Base-by-base conservation (phyloP, 352 stramenopile genomes). In the Phytophthora sp. region DNA sequence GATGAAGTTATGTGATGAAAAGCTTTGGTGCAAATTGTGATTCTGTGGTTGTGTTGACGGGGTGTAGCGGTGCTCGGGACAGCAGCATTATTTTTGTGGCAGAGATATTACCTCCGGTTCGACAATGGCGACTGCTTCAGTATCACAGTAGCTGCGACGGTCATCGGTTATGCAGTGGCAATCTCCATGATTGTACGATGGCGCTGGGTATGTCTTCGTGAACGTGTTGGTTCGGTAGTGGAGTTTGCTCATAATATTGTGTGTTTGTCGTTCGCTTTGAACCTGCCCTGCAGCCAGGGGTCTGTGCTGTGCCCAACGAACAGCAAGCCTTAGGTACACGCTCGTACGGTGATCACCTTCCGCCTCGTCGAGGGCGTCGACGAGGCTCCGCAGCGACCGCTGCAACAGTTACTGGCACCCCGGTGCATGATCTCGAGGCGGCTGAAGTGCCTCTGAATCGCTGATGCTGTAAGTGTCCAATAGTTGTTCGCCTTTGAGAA, bases 121-220 rank as follows among this genome's bases (percentile, higher is more conserved):
- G 68, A 92, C 64, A 89, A 92, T 42, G 82, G 85, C 27, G 82
- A 94, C 68, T 90, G 82, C 62, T 87, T 90, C n/a, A 76, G 71
- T 30, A 69, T 91, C 46, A 77, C 77, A 4, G 54, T 88, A n/a
- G 77, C 85, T 6, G 79, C 79, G 6, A 90, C 81, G 4, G 66
- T 88, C 26, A 88, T 91, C 51, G 81, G 81, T n/a, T 91, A 83
- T 45, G 59, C 75, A 12, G 65, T 77, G 42, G 73, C 81, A 9
- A 74, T 94, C 37, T 91, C 85, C 23, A 94, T 94, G 85, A 54
- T 74, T 24, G 80, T 91, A 17, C 80, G 81, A 15, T 94, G 83
- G 82, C 82, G 82, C 61, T 94, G 82, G 81, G 79, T 86, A 52
- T 26, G 78, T 70, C 11, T 17, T 41, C 32, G 35, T 37, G 8